Conservation (phyloP, 108 stramenopile species). For the Craspedostauros australis region DNA sequence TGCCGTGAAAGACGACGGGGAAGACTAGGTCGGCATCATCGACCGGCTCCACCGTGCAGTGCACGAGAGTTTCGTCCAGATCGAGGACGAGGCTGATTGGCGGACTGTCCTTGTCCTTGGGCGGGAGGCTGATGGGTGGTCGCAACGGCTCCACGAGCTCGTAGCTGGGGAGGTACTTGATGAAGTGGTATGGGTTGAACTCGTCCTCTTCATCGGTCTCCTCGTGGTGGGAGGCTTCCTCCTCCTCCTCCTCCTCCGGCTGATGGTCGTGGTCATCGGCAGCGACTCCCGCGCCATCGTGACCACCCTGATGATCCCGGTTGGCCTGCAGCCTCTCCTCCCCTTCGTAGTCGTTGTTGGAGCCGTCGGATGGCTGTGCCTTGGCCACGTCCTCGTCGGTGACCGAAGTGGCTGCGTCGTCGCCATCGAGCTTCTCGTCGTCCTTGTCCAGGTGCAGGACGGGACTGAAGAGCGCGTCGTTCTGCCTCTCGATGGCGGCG, state of each 20-base stretch:
- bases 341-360: no score
- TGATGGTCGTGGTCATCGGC: slow-evolving; percentile 14
- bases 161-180: slow-evolving; percentile 86
- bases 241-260: slow-evolving; percentile 21
- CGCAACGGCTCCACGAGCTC: slow-evolving; percentile 32
- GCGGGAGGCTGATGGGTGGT: slow-evolving; percentile 46
- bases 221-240: neutral
- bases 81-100: slow-evolving; percentile 87
- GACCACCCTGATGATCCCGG: neutral
- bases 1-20: slow-evolving; percentile 87
- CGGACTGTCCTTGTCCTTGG: slow-evolving; percentile 31
- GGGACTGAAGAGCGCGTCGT: slow-evolving; percentile 73
- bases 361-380: slow-evolving; percentile 5
- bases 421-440: slow-evolving; percentile 23
- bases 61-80: slow-evolving; percentile 97
- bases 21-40: slow-evolving; percentile 85
- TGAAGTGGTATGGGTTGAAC: slow-evolving; percentile 96
- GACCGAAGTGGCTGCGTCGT: neutral
- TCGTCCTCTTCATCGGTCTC: slow-evolving; percentile 54
- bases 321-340: no score
- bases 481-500: slow-evolving; percentile 42
- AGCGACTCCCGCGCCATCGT: neutral
- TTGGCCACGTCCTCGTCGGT: slow-evolving; percentile 13
- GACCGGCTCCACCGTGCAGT: slow-evolving; percentile 91
- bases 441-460: slow-evolving; percentile 47